phyloP scores from a whole-genome alignment of 352 stramenopile genomes.

The Globisporangium recalcitrans region DNA sequence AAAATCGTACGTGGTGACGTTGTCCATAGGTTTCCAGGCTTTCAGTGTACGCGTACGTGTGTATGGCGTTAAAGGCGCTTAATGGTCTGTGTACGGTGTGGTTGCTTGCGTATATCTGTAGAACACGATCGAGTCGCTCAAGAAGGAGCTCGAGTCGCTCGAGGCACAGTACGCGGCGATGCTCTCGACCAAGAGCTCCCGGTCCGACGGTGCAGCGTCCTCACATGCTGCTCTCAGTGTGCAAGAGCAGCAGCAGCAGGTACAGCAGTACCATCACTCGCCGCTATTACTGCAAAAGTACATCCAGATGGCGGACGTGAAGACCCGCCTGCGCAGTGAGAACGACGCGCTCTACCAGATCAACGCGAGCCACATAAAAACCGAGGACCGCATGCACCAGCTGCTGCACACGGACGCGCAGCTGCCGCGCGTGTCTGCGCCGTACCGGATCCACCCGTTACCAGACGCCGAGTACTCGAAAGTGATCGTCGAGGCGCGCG shows the following conservation, averaged over 20 bases:
- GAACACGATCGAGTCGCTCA: constrained; percentile 47
- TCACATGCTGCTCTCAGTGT: not conserved
- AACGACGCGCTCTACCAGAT: constrained; percentile 51
- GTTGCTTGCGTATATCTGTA: constrained; percentile 13
- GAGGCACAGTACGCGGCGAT: constrained; percentile 41
- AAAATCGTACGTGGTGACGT: constrained; percentile 43
- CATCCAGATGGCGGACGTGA: constrained; percentile 34
- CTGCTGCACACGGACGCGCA: constrained; percentile 39
- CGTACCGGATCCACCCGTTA: constrained; percentile 35
- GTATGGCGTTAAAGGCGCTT: not conserved
- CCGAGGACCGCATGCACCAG: constrained; percentile 44
- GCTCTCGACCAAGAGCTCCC: constrained; percentile 15
- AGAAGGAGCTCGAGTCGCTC: constrained; percentile 34
- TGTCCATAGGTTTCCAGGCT: not conserved
- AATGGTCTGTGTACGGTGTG: not conserved
- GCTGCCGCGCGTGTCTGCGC: constrained; percentile 17
- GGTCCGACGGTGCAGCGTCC: not conserved
- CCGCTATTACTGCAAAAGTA: constrained; percentile 39
- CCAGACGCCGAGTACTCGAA: constrained; percentile 30
- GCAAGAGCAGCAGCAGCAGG: not conserved
- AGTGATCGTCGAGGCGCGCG: constrained; percentile 36
- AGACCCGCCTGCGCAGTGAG: constrained; percentile 40
- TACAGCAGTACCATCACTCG: constrained; percentile 2
- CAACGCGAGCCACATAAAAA: constrained; percentile 49
- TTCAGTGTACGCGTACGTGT: not conserved